Evolutionary conservation across 345 rosid species (phyloP).

Genomic region (Dipteronia sinensis): DNA sequence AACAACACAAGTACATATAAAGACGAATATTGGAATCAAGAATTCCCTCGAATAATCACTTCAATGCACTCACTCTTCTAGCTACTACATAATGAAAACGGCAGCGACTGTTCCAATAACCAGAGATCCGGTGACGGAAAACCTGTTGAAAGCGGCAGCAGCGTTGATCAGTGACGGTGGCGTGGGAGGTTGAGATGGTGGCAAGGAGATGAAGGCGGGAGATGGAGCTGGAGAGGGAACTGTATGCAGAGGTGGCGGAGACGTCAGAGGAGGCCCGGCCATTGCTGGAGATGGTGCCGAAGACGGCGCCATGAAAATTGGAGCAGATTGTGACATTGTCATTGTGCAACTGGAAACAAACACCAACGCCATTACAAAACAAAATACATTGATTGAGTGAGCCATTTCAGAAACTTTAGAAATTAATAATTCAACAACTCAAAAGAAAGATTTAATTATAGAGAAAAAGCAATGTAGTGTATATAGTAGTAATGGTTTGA

Average conservation of each 20-base stretch:
- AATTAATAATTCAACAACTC: background rate
- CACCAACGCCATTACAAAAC: constrained; percentile 12
- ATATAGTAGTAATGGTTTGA: background rate
- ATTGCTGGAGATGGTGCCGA: constrained; percentile 2
- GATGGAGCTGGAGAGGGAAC: constrained; percentile 22
- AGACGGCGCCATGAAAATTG: constrained; percentile 1
- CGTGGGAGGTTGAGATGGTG: constrained; percentile 27
- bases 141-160: constrained; percentile 12
- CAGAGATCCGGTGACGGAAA: constrained; percentile 6
- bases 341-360: constrained; percentile 3
- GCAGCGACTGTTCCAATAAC: constrained; percentile 18
- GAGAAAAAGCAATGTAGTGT: background rate
- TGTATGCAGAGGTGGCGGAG: constrained; percentile 18
- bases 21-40: background rate
- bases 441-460: too few relatives aligned
- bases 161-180: constrained; percentile 6
- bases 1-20: background rate
- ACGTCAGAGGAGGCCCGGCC: background rate
- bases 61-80: background rate
- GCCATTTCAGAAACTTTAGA: constrained; percentile 16
- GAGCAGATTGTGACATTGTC: constrained; percentile 25
- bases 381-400: background rate
- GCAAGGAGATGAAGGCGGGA: constrained; percentile 8
- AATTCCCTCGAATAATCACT: background rate
- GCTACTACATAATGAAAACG: constrained; percentile 26